Evolutionary conservation across 225 moss, liverwort and hornwort genomes (phyloP).

Genomic region (Sphagnum contortum): DNA sequence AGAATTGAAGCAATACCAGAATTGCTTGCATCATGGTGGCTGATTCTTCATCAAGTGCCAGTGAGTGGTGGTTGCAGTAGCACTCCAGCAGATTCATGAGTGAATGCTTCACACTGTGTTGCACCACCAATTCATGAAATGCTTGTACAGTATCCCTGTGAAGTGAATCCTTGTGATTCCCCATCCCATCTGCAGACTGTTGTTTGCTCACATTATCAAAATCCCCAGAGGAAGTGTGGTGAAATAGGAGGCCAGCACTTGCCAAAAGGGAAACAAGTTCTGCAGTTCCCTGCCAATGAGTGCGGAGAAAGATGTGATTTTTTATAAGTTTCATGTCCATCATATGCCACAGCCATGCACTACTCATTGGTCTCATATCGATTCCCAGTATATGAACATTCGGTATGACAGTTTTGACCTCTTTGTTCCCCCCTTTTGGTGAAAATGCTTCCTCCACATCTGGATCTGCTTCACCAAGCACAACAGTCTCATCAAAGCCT

Average conservation of each 20-base stretch:
- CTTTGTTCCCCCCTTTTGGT: constrained; percentile 13
- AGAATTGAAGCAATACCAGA: constrained; percentile 26
- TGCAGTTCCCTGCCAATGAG: constrained; percentile 79
- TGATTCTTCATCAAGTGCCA: constrained; percentile 72
- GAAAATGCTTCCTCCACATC: constrained; percentile 33
- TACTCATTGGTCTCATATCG: constrained; percentile 59
- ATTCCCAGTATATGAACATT: constrained; percentile 70
- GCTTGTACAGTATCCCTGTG: constrained; percentile 74
- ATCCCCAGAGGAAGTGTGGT: constrained; percentile 42
- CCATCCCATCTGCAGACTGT: constrained; percentile 13
- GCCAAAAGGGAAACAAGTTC: constrained; percentile 74
- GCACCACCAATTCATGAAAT: constrained; percentile 75
- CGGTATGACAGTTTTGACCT: constrained; percentile 38
- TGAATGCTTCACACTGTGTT: constrained; percentile 74
- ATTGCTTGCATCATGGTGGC: constrained; percentile 54
- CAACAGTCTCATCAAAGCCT: constrained; percentile 42
- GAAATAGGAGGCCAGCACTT: constrained; percentile 67
- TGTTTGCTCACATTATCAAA: constrained; percentile 37
- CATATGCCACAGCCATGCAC: constrained; percentile 88
- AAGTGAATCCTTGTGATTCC: constrained; percentile 36
- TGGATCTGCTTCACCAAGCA: constrained; percentile 24
- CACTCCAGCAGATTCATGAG: constrained; percentile 67
- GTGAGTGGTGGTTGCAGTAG: constrained; percentile 69
- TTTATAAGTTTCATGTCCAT: constrained; percentile 79
- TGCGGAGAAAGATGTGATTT: constrained; percentile 60